Evolutionary conservation across 768 basidiomycete species (phyloP).

Genomic region (Boletus rex-veris): DNA sequence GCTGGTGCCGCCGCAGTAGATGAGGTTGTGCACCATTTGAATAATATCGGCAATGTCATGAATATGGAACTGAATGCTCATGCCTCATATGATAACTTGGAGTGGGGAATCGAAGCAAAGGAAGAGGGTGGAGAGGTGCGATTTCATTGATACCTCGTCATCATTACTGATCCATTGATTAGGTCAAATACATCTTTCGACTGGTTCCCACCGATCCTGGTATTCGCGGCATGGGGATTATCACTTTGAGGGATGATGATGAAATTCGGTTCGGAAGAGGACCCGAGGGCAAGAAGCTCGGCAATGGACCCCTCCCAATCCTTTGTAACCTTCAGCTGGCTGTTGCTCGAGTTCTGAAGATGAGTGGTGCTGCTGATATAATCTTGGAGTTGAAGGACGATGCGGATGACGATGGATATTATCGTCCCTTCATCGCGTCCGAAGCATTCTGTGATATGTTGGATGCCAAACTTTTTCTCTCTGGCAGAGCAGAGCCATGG

Average conservation of each 20-base stretch:
- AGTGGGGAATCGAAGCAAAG: slow-evolving; percentile 2
- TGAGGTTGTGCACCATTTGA: neutral
- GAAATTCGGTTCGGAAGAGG: slow-evolving; percentile 5
- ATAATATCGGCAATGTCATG: neutral
- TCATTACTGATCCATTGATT: neutral
- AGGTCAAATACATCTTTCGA: neutral
- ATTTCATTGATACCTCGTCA: neutral
- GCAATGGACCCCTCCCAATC: neutral
- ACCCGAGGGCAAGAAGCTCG: neutral
- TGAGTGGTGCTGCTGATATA: slow-evolving; percentile 10
- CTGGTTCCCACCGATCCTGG: neutral
- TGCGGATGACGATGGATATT: neutral
- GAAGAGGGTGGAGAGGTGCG: neutral
- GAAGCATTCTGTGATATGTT: neutral
- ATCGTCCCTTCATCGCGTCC: neutral
- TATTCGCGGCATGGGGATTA: no score
- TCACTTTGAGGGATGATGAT: neutral
- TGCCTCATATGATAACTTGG: neutral
- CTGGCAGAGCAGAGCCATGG: neutral
- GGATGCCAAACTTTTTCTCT: neutral
- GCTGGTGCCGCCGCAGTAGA: neutral
- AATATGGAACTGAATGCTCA: neutral
- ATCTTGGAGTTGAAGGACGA: neutral
- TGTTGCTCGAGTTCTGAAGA: slow-evolving; percentile 3
- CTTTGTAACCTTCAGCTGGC: slow-evolving; percentile 3